Conservation (phyloP, 2,329 filamentous ascomycete genomes). For the Penicillium sp. region DNA sequence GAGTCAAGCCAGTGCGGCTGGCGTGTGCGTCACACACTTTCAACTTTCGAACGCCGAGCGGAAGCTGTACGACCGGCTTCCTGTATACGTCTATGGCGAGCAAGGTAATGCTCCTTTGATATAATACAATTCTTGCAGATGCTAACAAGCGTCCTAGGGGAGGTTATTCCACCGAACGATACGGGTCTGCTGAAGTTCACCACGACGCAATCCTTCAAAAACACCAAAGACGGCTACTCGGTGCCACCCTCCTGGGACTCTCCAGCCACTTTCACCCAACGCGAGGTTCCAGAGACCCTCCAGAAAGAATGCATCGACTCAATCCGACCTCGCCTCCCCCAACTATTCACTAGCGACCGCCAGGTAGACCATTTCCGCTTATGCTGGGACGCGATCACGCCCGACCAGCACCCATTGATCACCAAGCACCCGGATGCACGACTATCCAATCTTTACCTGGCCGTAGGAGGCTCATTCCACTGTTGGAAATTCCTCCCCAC, state of each 20-base stretch:
- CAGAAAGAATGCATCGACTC: constrained; percentile 40
- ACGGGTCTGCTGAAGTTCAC: constrained; percentile 61
- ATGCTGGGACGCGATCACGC: constrained; percentile 62
- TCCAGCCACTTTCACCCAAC: constrained; percentile 37
- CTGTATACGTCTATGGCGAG: constrained; percentile 53
- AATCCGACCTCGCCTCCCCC: constrained; percentile 26
- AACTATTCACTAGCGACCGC: constrained; percentile 31
- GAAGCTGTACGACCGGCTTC: constrained; percentile 50
- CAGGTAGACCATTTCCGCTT: constrained; percentile 46
- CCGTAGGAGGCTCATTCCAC: constrained; percentile 63
- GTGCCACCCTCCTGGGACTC: constrained; percentile 42
- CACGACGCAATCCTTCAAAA: constrained; percentile 59
- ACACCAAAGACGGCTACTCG: constrained; percentile 44
- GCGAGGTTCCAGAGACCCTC: constrained; percentile 41
- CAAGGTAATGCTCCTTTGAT: constrained; percentile 28
- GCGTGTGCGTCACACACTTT: constrained; percentile 59
- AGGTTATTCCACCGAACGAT: constrained; percentile 50
- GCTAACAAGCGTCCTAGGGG: constrained; percentile 23
- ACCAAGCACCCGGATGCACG: constrained; percentile 51
- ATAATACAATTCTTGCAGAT: neutral
- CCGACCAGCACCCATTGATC: constrained; percentile 63
- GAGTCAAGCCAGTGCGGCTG: constrained; percentile 59
- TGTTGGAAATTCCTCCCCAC: constrained; percentile 65
- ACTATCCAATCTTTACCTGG: constrained; percentile 56
- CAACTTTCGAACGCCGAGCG: constrained; percentile 52